phyloP scores from a whole-genome alignment of 2,329 filamentous ascomycete species.

The Pseudogymnoascus sp. region DNA sequence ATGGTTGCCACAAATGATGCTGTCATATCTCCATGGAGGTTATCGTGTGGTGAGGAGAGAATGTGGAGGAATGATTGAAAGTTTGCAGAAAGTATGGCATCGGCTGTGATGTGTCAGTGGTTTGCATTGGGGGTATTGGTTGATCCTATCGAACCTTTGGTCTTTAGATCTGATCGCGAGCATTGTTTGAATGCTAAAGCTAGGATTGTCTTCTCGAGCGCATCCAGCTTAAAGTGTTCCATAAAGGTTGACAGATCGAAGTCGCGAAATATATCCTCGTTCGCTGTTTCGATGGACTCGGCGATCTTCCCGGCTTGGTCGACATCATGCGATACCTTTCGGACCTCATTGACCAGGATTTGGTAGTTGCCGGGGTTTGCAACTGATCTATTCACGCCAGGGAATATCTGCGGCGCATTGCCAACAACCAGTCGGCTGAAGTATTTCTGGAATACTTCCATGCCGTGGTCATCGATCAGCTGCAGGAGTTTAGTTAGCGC shows the following conservation, averaged over 20 bases:
- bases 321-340: slow-evolving; percentile 72
- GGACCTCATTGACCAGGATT: slow-evolving; percentile 74
- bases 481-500: slow-evolving; percentile 32
- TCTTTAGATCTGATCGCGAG: slow-evolving; percentile 73
- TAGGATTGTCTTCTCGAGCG: slow-evolving; percentile 78
- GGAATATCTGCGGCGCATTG: slow-evolving; percentile 89
- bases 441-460: slow-evolving; percentile 97
- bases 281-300: slow-evolving; percentile 82
- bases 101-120: slow-evolving; percentile 48
- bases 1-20: slow-evolving; percentile 69
- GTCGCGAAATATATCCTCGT: slow-evolving; percentile 89
- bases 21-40: slow-evolving; percentile 58
- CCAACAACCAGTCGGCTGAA: slow-evolving; percentile 86
- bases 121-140: slow-evolving; percentile 1
- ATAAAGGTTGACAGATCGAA: slow-evolving; percentile 95
- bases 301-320: slow-evolving; percentile 86
- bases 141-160: slow-evolving; percentile 61
- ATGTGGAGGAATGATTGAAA: slow-evolving; percentile 71
- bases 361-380: slow-evolving; percentile 77
- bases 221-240: slow-evolving; percentile 91
- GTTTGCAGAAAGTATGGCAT: slow-evolving; percentile 80
- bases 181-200: slow-evolving; percentile 81
- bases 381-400: slow-evolving; percentile 63
- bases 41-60: slow-evolving; percentile 57
- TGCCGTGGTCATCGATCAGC: slow-evolving; percentile 96